These are phyloP conservation scores for Fusarium virguliforme DNA, from an alignment of 2,329 filamentous ascomycete genomes.

Conservation along the genomic window DNA sequence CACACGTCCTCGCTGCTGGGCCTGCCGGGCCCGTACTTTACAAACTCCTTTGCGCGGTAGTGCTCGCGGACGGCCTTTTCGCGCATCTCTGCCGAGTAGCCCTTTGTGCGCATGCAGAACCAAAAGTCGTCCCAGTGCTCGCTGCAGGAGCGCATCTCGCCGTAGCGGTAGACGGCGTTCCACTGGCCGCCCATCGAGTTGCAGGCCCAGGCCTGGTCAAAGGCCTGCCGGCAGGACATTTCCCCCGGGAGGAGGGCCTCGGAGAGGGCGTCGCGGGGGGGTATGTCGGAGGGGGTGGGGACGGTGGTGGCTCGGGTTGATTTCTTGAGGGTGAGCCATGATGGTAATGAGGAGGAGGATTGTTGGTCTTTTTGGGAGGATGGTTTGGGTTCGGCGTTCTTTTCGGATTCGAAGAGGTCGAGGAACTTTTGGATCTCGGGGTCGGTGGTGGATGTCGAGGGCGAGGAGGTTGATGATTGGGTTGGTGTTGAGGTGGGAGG, in stretches of 20 bases:
- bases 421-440: conserved; percentile 71
- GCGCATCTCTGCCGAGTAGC: conserved; percentile 72
- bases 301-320: conserved; percentile 50
- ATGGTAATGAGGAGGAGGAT: conserved; percentile 54
- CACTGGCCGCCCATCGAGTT: conserved; percentile 93
- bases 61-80: conserved; percentile 75
- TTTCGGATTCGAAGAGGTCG: conserved; percentile 61
- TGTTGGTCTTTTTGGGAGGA: conserved; percentile 44
- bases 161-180: conserved; percentile 91
- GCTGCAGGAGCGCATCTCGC: conserved; percentile 81
- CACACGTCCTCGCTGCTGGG: conserved; percentile 93
- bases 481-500: conserved; percentile 42
- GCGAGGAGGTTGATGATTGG: conserved; percentile 36
- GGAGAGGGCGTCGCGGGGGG: conserved; percentile 65
- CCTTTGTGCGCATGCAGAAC: conserved; percentile 93
- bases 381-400: conserved; percentile 43
- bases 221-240: conserved; percentile 92
- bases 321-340: conserved; percentile 57
- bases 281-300: conserved; percentile 44
- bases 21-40: conserved; percentile 74
- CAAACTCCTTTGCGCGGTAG: conserved; percentile 76
- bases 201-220: conserved; percentile 96
- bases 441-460: conserved; percentile 56
- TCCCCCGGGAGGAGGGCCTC: conserved; percentile 82
- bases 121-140: conserved; percentile 95